Conservation (phyloP, 352 stramenopile species). For the Phytophthora citricola region DNA sequence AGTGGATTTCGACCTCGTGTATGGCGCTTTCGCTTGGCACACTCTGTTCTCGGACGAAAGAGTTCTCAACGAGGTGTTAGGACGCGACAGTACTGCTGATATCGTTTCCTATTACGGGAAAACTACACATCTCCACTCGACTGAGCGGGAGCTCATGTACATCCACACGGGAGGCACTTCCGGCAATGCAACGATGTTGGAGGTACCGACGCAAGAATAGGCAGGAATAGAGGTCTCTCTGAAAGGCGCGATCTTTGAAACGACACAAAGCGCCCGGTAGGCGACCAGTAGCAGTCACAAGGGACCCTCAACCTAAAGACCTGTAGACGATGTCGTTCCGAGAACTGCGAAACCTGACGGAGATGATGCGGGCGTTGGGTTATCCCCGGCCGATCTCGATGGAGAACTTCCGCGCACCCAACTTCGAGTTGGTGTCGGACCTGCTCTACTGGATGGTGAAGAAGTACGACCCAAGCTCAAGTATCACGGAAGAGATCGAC, state of each 20-base stretch:
- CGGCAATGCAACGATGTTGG: conserved; percentile 79
- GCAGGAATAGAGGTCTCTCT: not conserved
- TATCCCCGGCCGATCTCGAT: conserved; percentile 92
- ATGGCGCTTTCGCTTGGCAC: conserved; percentile 79
- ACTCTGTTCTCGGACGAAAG: conserved; percentile 68
- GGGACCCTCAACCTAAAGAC: not conserved
- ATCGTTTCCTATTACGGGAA: not conserved
- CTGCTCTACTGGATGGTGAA: conserved; percentile 98
- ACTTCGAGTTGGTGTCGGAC: conserved; percentile 97
- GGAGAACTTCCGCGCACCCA: conserved; percentile 96
- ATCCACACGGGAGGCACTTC: conserved; percentile 81
- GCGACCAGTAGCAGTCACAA: no score
- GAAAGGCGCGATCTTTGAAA: conserved; percentile 30
- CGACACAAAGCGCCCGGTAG: conserved; percentile 6
- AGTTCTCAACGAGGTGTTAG: conserved; percentile 44
- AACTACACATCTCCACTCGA: no score
- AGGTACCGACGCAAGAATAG: conserved; percentile 54
- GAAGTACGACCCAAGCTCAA: conserved; percentile 88
- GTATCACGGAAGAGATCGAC: conserved; percentile 93
- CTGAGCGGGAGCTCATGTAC: conserved; percentile 68
- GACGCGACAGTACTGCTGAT: not conserved
- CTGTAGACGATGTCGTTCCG: conserved; percentile 76
- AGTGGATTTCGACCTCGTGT: conserved; percentile 82
- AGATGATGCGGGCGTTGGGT: conserved; percentile 95
- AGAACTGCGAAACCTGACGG: conserved; percentile 92